Percentiles rank a stretch among this genome's conserved stretches.
These are phyloP conservation scores for Acer saccharum DNA, from an alignment of 345 rosid species.

Conservation along the genomic window DNA sequence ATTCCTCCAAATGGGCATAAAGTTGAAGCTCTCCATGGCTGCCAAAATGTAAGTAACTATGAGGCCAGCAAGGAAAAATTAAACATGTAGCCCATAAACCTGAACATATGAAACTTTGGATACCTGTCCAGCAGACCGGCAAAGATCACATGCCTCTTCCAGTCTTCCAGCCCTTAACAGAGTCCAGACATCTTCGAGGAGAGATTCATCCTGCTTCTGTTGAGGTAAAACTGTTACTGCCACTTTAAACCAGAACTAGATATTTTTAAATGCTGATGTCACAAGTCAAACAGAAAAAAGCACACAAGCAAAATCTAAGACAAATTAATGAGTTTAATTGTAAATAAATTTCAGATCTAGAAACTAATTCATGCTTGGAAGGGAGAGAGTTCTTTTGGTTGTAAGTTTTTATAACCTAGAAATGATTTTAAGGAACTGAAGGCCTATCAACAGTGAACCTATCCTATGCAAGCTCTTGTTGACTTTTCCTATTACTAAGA, in stretches of 20 bases:
- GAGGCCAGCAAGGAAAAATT: slow-evolving; percentile 11
- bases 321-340: neutral
- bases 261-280: slow-evolving; percentile 1
- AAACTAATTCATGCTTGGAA: neutral
- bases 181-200: slow-evolving; percentile 95
- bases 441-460: neutral
- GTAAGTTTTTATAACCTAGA: neutral
- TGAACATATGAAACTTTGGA: slow-evolving; percentile 15
- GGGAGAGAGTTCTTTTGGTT: neutral
- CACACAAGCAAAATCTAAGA: neutral
- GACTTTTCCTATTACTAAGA: neutral
- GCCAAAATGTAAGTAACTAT: slow-evolving; percentile 20
- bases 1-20: slow-evolving; percentile 86
- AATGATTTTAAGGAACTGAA: neutral
- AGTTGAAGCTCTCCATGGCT: slow-evolving; percentile 99
- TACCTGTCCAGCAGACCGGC: slow-evolving; percentile 99
- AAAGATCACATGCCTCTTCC: slow-evolving; percentile 89
- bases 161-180: slow-evolving; percentile 93
- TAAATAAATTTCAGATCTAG: neutral
- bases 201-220: slow-evolving; percentile 96
- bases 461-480: neutral
- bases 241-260: slow-evolving; percentile 2
- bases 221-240: slow-evolving; percentile 23
- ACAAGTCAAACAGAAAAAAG: neutral
- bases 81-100: neutral